A percentile compares a stretch with the other conserved stretches of the same genome.
These are phyloP conservation scores for Scutellaria minor DNA, from an alignment of 257 asterid genomes.

Conservation along the genomic window DNA sequence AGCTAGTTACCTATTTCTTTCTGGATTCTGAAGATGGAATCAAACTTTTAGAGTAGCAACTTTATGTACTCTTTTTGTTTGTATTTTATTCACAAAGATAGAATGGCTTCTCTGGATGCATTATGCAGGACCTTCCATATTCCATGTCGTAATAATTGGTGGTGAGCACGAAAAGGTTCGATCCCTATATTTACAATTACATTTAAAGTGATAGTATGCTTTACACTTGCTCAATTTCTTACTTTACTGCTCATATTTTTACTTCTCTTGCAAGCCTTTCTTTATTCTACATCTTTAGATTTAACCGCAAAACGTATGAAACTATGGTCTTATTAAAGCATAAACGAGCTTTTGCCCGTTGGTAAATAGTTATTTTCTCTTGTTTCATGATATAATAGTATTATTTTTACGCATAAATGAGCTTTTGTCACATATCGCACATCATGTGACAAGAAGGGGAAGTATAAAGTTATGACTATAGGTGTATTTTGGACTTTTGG, in stretches of 20 bases:
- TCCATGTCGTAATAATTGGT: conserved; percentile 41
- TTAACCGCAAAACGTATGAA: no score
- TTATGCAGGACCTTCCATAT: conserved; percentile 27
- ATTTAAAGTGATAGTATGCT: conserved; percentile 33
- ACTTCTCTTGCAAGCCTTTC: conserved; percentile 38
- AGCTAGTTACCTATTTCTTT: conserved; percentile 27
- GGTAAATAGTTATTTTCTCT: no score
- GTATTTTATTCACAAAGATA: conserved; percentile 36
- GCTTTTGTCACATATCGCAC: no score
- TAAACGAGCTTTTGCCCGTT: no score
- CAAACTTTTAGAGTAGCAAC: conserved; percentile 22
- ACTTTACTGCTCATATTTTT: conserved; percentile 35
- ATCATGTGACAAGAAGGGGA: no score
- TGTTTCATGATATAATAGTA: no score
- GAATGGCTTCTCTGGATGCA: conserved; percentile 40
- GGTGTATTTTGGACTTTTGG: conserved; percentile 3
- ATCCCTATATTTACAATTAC: conserved; percentile 38
- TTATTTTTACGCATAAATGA: no score
- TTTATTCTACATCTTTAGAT: conserved; percentile 11
- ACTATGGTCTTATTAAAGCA: no score
- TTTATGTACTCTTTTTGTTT: conserved; percentile 29
- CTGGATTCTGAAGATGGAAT: conserved; percentile 38
- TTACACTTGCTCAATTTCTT: conserved; percentile 35
- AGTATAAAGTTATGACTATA: not conserved
- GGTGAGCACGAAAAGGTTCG: conserved; percentile 32